Base-by-base conservation (phyloP, 371 early-diverging fungal species). In the Circinella minor region DNA sequence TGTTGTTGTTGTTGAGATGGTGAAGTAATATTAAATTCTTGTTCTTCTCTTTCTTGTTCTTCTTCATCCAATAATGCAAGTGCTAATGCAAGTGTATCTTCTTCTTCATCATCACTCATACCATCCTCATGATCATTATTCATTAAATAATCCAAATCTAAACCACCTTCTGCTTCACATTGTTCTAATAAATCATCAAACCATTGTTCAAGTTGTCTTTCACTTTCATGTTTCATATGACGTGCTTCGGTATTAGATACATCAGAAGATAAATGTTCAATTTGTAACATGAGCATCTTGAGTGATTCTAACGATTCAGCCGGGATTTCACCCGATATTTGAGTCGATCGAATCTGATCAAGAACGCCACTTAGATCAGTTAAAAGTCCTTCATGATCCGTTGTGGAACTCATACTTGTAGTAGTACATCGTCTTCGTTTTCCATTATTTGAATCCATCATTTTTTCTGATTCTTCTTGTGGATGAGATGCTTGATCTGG, bases 161-260 rank as follows among this genome's bases (percentile, higher is more conserved):
- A 65, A 43, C 73, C 79, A 11, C 74, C 79, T 51, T 78, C 81
- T 0, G 77, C 81, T 55, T 79, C 80, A 64, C 80, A 82, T n/a
- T 71, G 80, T n/a, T 77, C 83, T 15, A 82, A 66, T 38, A 82
- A 63, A 51, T 82, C 80, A 49, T 82, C 83, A 65, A 82, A 80
- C 83, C 83, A 82, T 39, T 74, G 57, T 69, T 80, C 83, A 14
- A 82, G 63, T 49, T 75, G 80, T 18, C 70, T 72, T 27, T 78
- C 83, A 43, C 80, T 80, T 46, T 82, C 77, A 49, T 82, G 68
- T 64, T 76, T 80, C 65, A 82, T 70, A 39, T 71, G 65, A 20
- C 57, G 65, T 63, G 78, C 79, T 70, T 77, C 77, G 4, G 66
- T 55, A 55, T 81, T 77, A 6, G 75, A 66, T 48, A 72, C 71